A percentile compares a stretch with the other conserved stretches of the same genome.
Evolutionary conservation across 2,329 filamentous ascomycete species (phyloP).

Genomic region (Trichoderma afroharzianum): DNA sequence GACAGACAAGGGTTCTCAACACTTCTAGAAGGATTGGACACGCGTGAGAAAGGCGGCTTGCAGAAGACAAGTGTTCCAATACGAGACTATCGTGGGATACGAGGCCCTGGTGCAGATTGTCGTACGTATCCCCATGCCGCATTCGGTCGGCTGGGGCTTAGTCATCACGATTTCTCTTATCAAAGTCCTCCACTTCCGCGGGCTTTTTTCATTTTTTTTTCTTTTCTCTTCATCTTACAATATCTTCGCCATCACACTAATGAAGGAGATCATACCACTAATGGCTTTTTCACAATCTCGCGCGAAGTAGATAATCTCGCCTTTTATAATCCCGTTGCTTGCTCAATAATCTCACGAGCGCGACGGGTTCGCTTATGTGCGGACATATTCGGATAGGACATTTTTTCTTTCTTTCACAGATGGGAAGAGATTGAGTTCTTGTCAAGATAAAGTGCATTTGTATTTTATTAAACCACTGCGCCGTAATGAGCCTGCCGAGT

Average conservation of each 20-base stretch:
- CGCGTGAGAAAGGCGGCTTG: neutral
- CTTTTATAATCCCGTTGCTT: constrained; percentile 59
- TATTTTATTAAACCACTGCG: constrained; percentile 17
- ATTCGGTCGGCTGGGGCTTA: neutral
- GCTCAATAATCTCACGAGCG: constrained; percentile 43
- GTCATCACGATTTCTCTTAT: constrained; percentile 10
- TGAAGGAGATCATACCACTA: constrained; percentile 31
- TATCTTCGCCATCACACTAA: constrained; percentile 37
- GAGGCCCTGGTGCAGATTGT: neutral
- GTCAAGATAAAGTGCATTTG: neutral
- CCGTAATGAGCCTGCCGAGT: constrained; percentile 9
- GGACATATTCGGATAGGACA: constrained; percentile 36
- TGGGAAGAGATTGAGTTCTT: neutral
- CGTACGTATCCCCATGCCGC: constrained; percentile 16
- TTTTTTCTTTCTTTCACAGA: constrained; percentile 1
- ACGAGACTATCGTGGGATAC: neutral
- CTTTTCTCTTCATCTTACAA: constrained; percentile 48
- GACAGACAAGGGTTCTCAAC: neutral
- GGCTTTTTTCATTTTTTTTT: neutral
- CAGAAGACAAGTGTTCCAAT: constrained; percentile 10
- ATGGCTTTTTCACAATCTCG: constrained; percentile 44
- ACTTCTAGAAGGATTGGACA: neutral
- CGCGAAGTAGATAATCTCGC: constrained; percentile 54
- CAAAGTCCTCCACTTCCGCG: neutral
- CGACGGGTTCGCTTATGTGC: constrained; percentile 61